A percentile compares a stretch with the other conserved stretches of the same genome.
Conservation (phyloP, 306 rosid species). For the Trifolium subterraneum region DNA sequence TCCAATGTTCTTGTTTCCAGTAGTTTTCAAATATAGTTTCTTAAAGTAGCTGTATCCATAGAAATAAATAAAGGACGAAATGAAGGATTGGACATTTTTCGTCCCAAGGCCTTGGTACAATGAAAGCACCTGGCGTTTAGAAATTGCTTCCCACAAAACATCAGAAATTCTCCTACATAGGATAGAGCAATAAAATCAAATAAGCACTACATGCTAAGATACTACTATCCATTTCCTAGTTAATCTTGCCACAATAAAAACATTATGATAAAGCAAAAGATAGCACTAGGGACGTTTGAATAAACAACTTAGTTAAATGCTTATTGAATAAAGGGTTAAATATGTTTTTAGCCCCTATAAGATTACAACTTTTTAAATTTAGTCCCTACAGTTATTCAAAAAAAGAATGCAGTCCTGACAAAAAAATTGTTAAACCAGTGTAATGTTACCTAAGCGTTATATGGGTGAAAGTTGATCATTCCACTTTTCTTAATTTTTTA, state of each 20-base stretch:
- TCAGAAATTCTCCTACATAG: constrained; percentile 83
- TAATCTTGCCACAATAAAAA: constrained; percentile 10
- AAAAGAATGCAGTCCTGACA: no score
- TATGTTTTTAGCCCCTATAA: no score
- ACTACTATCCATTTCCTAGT: constrained; percentile 6
- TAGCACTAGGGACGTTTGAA: not conserved
- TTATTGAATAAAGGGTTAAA: not conserved
- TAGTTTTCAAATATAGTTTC: constrained; percentile 72
- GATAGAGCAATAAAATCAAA: constrained; percentile 37
- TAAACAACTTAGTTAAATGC: not conserved
- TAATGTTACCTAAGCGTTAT: no score
- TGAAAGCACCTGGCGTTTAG: constrained; percentile 76
- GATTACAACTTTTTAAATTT: no score
- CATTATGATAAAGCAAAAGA: constrained; percentile 21
- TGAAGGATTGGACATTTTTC: constrained; percentile 81
- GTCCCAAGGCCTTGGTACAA: constrained; percentile 94
- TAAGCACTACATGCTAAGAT: constrained; percentile 13
- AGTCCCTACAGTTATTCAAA: no score
- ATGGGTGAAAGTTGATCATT: no score
- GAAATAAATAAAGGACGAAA: constrained; percentile 84
- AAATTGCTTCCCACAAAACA: constrained; percentile 93
- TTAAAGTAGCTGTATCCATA: constrained; percentile 93
- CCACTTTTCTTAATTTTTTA: no score
- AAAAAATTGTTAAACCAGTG: no score
- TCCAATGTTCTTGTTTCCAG: constrained; percentile 76